Evolutionary conservation across 192 early-diverging fungal species (phyloP).

Genomic region (Chytriomyces hyalinus): DNA sequence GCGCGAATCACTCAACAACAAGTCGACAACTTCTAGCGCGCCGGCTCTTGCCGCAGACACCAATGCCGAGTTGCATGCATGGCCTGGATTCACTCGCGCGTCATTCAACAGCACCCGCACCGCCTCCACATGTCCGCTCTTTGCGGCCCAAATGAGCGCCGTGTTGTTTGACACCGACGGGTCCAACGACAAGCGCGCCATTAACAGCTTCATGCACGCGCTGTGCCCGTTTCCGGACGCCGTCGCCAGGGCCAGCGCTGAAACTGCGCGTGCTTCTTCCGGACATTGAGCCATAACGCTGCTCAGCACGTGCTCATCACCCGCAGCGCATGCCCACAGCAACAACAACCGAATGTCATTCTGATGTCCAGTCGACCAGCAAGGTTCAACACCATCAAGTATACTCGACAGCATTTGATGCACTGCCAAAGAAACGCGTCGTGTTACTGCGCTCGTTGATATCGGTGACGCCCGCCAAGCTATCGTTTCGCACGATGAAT

Average conservation of each 20-base stretch:
- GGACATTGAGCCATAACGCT: background rate
- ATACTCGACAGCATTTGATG: too few species aligned
- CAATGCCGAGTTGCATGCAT: conserved; percentile 26
- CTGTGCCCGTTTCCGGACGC: conserved; percentile 9
- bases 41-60: conserved; percentile 21
- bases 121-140: conserved; percentile 16
- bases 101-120: conserved; percentile 22
- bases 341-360: background rate
- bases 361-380: too few species aligned
- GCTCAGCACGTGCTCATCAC: background rate
- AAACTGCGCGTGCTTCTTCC: background rate
- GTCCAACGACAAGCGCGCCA: conserved; percentile 12
- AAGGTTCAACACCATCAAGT: too few species aligned
- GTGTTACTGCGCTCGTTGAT: too few species aligned
- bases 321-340: conserved; percentile 4
- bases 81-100: conserved; percentile 18
- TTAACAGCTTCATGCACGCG: background rate
- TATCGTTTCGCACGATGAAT: too few species aligned
- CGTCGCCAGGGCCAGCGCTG: background rate
- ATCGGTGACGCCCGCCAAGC: too few species aligned
- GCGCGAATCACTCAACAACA: conserved; percentile 19
- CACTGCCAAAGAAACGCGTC: too few species aligned
- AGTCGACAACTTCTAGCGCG: conserved; percentile 27
- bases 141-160: conserved; percentile 24
- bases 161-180: conserved; percentile 24